phyloP scores from a whole-genome alignment of 2,329 filamentous ascomycete genomes.

The Cladorrhinum sp. region DNA sequence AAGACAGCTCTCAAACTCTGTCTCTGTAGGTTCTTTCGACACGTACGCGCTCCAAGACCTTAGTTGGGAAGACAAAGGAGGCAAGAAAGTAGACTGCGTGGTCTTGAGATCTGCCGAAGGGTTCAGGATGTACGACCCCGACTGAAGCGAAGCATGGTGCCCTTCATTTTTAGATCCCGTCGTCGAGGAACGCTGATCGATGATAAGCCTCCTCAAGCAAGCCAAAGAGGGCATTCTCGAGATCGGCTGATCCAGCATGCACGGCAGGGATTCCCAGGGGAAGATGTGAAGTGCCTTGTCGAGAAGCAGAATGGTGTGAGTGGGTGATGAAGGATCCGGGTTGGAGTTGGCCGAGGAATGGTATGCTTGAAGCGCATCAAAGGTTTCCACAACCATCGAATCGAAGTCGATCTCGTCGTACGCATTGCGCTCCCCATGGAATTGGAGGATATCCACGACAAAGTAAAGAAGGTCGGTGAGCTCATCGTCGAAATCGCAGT shows the following conservation, averaged over 20 bases:
- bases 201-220: conserved; percentile 72
- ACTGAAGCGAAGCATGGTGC: conserved; percentile 52
- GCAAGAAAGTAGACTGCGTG: conserved; percentile 73
- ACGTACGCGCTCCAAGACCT: conserved; percentile 45
- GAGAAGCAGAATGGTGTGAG: conserved; percentile 82
- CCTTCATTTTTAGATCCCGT: conserved; percentile 34
- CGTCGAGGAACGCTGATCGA: conserved; percentile 42
- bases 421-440: conserved; percentile 92
- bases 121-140: conserved; percentile 81
- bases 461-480: conserved; percentile 95
- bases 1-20: conserved; percentile 70
- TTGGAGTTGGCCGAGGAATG: conserved; percentile 52
- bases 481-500: conserved; percentile 77
- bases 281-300: conserved; percentile 90
- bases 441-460: conserved; percentile 92
- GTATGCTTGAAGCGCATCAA: conserved; percentile 79
- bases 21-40: conserved; percentile 58
- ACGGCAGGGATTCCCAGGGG: conserved; percentile 94
- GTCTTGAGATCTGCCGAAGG: conserved; percentile 78
- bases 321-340: conserved; percentile 32
- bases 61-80: conserved; percentile 58
- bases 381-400: conserved; percentile 79
- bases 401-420: conserved; percentile 99
- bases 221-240: conserved; percentile 86
- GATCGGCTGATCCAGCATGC: conserved; percentile 73